Evolutionary conservation across 805 yeast species (phyloP), one percentile per base, ranked within the genome.

Genomic region (Komagataella phaffii): DNA sequence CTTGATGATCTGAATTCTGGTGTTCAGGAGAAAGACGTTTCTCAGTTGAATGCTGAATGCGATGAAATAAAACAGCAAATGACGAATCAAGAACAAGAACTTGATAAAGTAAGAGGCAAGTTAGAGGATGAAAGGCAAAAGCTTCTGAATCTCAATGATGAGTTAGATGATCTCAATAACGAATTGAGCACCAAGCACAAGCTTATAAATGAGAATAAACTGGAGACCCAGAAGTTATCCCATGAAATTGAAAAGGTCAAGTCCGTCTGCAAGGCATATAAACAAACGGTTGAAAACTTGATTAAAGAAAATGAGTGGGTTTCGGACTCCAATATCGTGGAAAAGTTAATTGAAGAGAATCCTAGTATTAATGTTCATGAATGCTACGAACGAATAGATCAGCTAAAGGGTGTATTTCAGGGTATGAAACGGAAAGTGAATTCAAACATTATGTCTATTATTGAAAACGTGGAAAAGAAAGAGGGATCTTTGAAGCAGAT

Each of bases 381-480:
- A 54, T 76, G 83, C 57, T 77, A 80, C 55, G 76, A 74, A 19
- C 77, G 83, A 55, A 75, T 81, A 45, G 66, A 67, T 10, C 73
- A 76, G 48, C 73, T 88, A 56, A 69, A 74, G 17, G 84, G 76
- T 36, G 74, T 80, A 55, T 79, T 81, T 59, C 75, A 79, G 51
- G 78, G 77, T 3, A 80, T 91, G 85, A 84, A 78, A 66, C 75
- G 88, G 52, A 87, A 83, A 56, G 95, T 90, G 17, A 88, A 89
- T 59, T 75, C 84, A 2, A 85, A 89, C 60, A 88, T 88, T 55
- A 86, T 86, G 95, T 82, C 82, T 59, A 86, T 85, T 85, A 87
- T 88, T 55, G 96, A 89, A 60, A 88, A 81, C 57, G 95, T 88
- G 24, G 96, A 89, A 63, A 88, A 85, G 73, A 88, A 88, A 62